Base-by-base conservation (phyloP, 805 yeast genomes). In the Candida krabiensis region DNA sequence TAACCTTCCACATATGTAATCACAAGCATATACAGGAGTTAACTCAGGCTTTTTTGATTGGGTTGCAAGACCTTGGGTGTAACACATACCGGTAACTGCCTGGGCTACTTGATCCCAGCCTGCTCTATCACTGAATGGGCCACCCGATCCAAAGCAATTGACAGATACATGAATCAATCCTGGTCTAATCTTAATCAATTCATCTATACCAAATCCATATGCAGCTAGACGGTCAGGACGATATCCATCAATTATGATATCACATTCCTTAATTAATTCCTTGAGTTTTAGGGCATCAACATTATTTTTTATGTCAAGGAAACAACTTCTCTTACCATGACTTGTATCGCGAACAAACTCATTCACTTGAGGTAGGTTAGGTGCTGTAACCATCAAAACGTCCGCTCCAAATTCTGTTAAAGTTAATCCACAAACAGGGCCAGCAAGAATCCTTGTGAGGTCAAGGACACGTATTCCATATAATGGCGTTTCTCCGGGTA, bases 61-160 rank as follows among this genome's bases (percentile, higher is more conserved):
- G 8, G 21, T 16, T 9, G 18, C 33, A 29, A 17, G 14, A 9
- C 33, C 33, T 13, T 29, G 21, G 11, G 33, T 29, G 33, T 29
- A 15, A 17, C 33, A 29, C 19, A 29, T 29, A 9, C 33, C 33
- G 9, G 33, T 29, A 14, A 29, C 33, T 9, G 33, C 33, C 19
- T 29, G 33, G 14, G 33, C 33, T 9, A 29, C 33, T 13, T 29
- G 33, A 13, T 29, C 33, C 33, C 33, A 29, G 9, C 33, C 33
- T 7, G 33, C 33, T 9, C 33, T 19, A 29, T 19, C 14, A 12
- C 33, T 22, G 17, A 29, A 29, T 9, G 33, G 33, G 9, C 33
- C 33, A 9, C 33, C 33, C 7, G 33, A 29, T 8, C 33, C 33
- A 15, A 12, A 29, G 13, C 33, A 29, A 15, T 29, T 29, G 22